These are phyloP conservation scores for Piper longum DNA, from an alignment of 164 flowering plant species.

Conservation along the genomic window DNA sequence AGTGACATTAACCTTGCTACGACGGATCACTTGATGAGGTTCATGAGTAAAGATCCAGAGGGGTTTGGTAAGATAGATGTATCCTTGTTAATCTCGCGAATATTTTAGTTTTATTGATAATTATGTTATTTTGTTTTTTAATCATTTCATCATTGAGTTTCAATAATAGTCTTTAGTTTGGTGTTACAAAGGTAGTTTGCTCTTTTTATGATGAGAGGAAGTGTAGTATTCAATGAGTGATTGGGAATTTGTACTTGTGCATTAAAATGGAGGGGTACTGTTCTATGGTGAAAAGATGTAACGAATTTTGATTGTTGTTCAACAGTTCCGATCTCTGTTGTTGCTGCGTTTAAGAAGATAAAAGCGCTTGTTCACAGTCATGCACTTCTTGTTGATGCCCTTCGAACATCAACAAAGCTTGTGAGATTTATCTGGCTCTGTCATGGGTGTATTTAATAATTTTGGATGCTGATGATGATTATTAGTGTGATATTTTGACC, in stretches of 20 bases:
- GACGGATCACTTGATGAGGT: conserved; percentile 79
- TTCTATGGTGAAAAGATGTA: too few species aligned
- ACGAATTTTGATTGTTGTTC: too few species aligned
- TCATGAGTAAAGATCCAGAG: conserved; percentile 78
- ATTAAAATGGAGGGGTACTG: too few species aligned
- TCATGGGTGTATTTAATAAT: neutral
- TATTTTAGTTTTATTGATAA: neutral
- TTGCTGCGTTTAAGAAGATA: conserved; percentile 90
- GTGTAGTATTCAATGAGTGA: too few species aligned
- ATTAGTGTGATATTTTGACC: too few species aligned
- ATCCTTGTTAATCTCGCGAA: neutral
- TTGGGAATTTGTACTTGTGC: too few species aligned
- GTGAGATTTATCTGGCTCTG: conserved; percentile 28
- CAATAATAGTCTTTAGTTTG: too few species aligned
- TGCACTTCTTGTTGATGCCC: conserved; percentile 61
- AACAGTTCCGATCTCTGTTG: conserved; percentile 80
- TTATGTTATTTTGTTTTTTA: too few species aligned
- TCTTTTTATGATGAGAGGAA: too few species aligned
- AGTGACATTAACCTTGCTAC: conserved; percentile 92
- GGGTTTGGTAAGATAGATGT: conserved; percentile 57
- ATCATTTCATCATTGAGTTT: too few species aligned
- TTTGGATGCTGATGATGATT: neutral
- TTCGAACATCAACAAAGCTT: conserved; percentile 67
- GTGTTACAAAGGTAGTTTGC: too few species aligned
- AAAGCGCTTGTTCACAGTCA: conserved; percentile 46